Evolutionary conservation across 2,329 filamentous ascomycete genomes (phyloP).

Genomic region (Lojkania enalia): DNA sequence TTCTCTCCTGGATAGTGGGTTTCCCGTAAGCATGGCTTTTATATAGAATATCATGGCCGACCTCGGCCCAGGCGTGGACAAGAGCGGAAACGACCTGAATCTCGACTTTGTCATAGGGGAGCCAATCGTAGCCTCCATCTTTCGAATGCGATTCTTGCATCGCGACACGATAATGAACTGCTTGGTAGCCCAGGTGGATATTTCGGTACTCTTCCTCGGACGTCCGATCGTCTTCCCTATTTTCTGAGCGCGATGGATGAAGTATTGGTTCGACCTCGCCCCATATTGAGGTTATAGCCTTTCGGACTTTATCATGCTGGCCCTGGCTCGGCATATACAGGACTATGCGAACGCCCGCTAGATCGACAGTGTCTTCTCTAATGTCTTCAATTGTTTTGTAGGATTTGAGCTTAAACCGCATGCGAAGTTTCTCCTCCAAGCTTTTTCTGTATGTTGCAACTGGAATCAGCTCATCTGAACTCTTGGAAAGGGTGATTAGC

Average conservation of each 20-base stretch:
- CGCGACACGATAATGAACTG: conserved; percentile 13
- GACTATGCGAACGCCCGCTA: conserved; percentile 13
- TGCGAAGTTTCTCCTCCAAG: conserved; percentile 7
- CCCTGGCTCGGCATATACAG: conserved; percentile 10
- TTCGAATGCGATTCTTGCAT: conserved; percentile 10
- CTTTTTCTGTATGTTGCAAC: no score
- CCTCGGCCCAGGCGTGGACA: conserved; percentile 32
- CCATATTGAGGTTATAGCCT: conserved; percentile 1
- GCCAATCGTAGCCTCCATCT: not conserved
- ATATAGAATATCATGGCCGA: conserved; percentile 34
- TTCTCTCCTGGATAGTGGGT: conserved; percentile 12
- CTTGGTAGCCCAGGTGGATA: conserved; percentile 17
- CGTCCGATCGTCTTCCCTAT: not conserved
- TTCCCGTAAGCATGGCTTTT: conserved; percentile 20
- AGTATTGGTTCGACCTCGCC: not conserved
- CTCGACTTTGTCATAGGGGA: conserved; percentile 19
- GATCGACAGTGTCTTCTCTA: conserved; percentile 5
- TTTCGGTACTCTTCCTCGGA: not conserved
- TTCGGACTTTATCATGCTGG: conserved; percentile 1
- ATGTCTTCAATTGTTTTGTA: conserved; percentile 8
- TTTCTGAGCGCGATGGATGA: not conserved
- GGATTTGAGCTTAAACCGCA: conserved; percentile 3
- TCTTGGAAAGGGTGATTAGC: no score
- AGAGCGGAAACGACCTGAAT: conserved; percentile 36
- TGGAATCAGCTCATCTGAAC: no score